A percentile compares a stretch with the other conserved stretches of the same genome.
phyloP scores from a whole-genome alignment of 768 basidiomycete species.

The Floccularia luteovirens region DNA sequence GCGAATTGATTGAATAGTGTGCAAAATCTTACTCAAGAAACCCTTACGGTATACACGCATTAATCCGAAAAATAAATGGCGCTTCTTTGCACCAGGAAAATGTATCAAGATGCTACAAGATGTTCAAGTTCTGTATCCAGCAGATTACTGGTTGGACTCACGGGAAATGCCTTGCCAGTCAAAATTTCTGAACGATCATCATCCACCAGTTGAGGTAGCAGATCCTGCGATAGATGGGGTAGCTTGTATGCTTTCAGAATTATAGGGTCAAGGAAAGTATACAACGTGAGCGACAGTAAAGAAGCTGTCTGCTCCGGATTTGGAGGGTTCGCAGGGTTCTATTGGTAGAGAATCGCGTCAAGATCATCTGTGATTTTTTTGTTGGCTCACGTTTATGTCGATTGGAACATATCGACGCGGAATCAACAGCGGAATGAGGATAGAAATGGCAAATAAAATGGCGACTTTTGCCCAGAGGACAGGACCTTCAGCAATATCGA shows the following conservation, averaged over 20 bases:
- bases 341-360: background rate
- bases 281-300: constrained; percentile 32
- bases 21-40: background rate
- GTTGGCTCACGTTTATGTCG: constrained; percentile 33
- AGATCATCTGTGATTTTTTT: background rate
- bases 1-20: background rate
- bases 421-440: constrained; percentile 41
- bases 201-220: constrained; percentile 57
- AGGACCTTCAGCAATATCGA: constrained; percentile 34
- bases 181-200: constrained; percentile 31
- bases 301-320: constrained; percentile 46
- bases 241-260: constrained; percentile 34
- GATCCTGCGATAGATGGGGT: constrained; percentile 37
- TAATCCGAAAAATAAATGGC: constrained; percentile 41
- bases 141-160: constrained; percentile 14
- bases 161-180: constrained; percentile 17
- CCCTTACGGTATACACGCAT: constrained; percentile 24
- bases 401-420: constrained; percentile 49
- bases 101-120: constrained; percentile 27
- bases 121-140: constrained; percentile 1
- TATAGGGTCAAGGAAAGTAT: constrained; percentile 47
- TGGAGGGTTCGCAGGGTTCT: constrained; percentile 23
- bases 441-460: constrained; percentile 31
- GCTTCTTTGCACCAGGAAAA: constrained; percentile 26
- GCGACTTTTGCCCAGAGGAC: constrained; percentile 43